A percentile compares a stretch with the other conserved stretches of the same genome.
These are phyloP conservation scores for Penicillium sp. DNA, from an alignment of 2,329 filamentous ascomycete genomes.

Conservation along the genomic window DNA sequence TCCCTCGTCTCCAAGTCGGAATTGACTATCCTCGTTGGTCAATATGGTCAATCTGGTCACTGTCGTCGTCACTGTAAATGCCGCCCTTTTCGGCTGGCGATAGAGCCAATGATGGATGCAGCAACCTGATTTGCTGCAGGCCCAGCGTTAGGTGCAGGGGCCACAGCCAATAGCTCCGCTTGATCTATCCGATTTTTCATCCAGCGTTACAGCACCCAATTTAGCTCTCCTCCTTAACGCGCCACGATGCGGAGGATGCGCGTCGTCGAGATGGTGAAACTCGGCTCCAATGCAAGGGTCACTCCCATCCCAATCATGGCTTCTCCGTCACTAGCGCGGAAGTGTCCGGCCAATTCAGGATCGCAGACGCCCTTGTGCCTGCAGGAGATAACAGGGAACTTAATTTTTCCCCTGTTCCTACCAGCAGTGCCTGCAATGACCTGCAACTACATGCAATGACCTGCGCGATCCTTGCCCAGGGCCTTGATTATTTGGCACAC, in stretches of 20 bases:
- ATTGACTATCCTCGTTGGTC: too few species aligned
- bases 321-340: neutral
- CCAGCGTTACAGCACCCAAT: conserved; percentile 4
- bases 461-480: neutral
- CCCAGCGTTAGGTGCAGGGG: conserved; percentile 17
- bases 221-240: conserved; percentile 6
- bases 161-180: conserved; percentile 24
- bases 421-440: neutral
- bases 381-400: neutral
- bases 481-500: conserved; percentile 13
- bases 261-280: conserved; percentile 13
- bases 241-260: conserved; percentile 13
- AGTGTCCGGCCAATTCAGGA: conserved; percentile 1
- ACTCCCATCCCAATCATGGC: conserved; percentile 6
- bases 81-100: conserved; percentile 10
- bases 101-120: conserved; percentile 5
- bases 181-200: conserved; percentile 28
- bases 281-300: conserved; percentile 9
- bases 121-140: conserved; percentile 13
- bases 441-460: neutral
- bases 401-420: neutral
- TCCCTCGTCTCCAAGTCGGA: too few species aligned
- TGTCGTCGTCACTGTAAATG: too few species aligned
- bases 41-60: too few species aligned
- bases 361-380: neutral